Conservation (phyloP, 352 stramenopile genomes). For the Globisporangium echinulatum region DNA sequence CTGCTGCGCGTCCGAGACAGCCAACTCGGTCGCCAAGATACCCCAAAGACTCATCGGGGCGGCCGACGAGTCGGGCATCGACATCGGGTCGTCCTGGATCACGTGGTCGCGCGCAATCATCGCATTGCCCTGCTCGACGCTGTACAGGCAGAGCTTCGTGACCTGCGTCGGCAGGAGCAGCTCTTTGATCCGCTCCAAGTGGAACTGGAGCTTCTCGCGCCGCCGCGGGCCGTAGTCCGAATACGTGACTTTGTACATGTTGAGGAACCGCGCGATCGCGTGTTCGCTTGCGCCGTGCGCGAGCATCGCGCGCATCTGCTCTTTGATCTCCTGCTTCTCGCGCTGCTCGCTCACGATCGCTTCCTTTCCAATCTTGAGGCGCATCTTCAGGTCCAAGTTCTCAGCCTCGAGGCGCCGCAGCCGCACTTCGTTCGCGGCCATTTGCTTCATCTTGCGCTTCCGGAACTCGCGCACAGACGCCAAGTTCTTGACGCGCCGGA, state of each 20-base stretch:
- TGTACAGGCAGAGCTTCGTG: constrained; percentile 74
- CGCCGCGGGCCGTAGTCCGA: constrained; percentile 74
- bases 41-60: constrained; percentile 64
- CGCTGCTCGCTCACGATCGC: constrained; percentile 62
- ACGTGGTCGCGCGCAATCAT: constrained; percentile 57
- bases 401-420: constrained; percentile 62
- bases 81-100: constrained; percentile 50
- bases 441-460: constrained; percentile 70
- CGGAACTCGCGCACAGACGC: constrained; percentile 70
- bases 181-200: constrained; percentile 61
- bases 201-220: constrained; percentile 67
- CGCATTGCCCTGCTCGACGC: constrained; percentile 59
- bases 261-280: constrained; percentile 70
- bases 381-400: constrained; percentile 79
- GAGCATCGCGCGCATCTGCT: constrained; percentile 76
- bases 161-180: constrained; percentile 71
- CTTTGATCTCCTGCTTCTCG: constrained; percentile 74
- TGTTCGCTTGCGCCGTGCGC: constrained; percentile 59
- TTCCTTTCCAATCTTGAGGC: constrained; percentile 76
- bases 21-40: constrained; percentile 61
- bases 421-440: constrained; percentile 60
- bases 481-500: constrained; percentile 65
- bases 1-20: constrained; percentile 66
- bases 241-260: constrained; percentile 82
- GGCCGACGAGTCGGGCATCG: constrained; percentile 37